These are phyloP conservation scores for Hapsidospora chrysogenum DNA, from an alignment of 495 filamentous ascomycete species.

Conservation along the genomic window DNA sequence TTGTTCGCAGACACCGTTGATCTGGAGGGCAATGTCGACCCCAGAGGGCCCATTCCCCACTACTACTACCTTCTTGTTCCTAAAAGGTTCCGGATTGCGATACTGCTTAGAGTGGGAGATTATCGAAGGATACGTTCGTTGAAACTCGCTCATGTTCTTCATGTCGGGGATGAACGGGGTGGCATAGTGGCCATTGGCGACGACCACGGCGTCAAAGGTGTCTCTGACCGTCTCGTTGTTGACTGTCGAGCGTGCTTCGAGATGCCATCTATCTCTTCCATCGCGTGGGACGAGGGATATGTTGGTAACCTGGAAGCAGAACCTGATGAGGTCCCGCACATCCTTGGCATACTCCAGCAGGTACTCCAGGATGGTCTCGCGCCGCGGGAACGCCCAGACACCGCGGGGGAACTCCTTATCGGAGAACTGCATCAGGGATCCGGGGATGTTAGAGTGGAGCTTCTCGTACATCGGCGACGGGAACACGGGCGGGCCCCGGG, in stretches of 20 bases:
- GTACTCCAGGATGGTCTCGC: conserved; percentile 52
- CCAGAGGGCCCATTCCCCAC: conserved; percentile 70
- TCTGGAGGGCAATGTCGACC: conserved; percentile 64
- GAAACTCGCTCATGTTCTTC: conserved; percentile 24
- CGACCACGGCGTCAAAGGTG: conserved; percentile 63
- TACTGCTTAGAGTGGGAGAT: conserved; percentile 77
- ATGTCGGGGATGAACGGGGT: conserved; percentile 51
- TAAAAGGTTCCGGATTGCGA: conserved; percentile 40
- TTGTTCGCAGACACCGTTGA: conserved; percentile 27
- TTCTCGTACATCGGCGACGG: conserved; percentile 60
- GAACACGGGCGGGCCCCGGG: conserved; percentile 29
- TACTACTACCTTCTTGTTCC: conserved; percentile 38
- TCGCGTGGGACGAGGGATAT: conserved; percentile 12
- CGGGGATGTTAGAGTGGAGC: conserved; percentile 77
- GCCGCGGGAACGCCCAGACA: conserved; percentile 52
- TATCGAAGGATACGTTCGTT: conserved; percentile 38
- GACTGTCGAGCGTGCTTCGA: conserved; percentile 34
- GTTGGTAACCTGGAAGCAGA: conserved; percentile 23
- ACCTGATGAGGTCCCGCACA: conserved; percentile 28
- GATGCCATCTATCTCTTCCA: conserved; percentile 22
- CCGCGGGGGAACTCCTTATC: conserved; percentile 48
- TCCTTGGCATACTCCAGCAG: conserved; percentile 55
- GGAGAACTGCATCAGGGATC: conserved; percentile 64
- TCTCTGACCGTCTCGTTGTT: conserved; percentile 19
- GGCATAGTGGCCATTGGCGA: conserved; percentile 71